These are phyloP conservation scores for Cladosporium sp. DNA, from an alignment of 2,329 filamentous ascomycete species.

Conservation along the genomic window DNA sequence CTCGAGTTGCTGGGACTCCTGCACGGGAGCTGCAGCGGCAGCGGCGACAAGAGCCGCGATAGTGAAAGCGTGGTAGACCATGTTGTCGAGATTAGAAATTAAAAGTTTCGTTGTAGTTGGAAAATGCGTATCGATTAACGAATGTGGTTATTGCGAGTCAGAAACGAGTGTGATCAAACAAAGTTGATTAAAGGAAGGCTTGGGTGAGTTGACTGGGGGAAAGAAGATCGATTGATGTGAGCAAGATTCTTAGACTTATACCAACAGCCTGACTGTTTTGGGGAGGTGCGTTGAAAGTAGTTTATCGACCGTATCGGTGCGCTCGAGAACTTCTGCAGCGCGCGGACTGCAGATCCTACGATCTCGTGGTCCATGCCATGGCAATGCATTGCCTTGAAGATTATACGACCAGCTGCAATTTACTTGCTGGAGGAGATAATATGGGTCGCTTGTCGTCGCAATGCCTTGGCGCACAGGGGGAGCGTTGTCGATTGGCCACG, in stretches of 20 bases:
- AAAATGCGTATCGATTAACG: not conserved
- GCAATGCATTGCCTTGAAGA: not conserved
- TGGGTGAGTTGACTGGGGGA: slow-evolving; percentile 3
- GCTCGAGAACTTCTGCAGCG: not conserved
- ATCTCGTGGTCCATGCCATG: not conserved
- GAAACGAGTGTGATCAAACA: slow-evolving; percentile 15
- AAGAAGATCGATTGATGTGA: not conserved
- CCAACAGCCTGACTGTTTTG: not conserved
- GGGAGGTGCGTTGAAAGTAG: not conserved
- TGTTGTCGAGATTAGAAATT: slow-evolving; percentile 7
- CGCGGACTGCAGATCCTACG: slow-evolving; percentile 3
- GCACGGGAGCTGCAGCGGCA: slow-evolving; percentile 5
- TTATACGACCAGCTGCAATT: not conserved
- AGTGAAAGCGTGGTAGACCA: slow-evolving; percentile 15
- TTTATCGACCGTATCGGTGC: not conserved
- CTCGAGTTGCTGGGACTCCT: slow-evolving; percentile 4
- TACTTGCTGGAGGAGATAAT: not conserved
- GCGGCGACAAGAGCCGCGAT: slow-evolving; percentile 11
- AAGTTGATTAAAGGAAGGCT: slow-evolving; percentile 4
- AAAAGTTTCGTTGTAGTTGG: not conserved
- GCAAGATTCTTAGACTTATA: slow-evolving; percentile 2
- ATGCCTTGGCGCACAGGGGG: not conserved
- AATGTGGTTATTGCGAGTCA: not conserved
- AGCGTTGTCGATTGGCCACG: slow-evolving; percentile 1
- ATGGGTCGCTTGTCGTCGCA: not conserved